Base-by-base conservation (phyloP, 345 rosid species). In the Citrus hindsii region DNA sequence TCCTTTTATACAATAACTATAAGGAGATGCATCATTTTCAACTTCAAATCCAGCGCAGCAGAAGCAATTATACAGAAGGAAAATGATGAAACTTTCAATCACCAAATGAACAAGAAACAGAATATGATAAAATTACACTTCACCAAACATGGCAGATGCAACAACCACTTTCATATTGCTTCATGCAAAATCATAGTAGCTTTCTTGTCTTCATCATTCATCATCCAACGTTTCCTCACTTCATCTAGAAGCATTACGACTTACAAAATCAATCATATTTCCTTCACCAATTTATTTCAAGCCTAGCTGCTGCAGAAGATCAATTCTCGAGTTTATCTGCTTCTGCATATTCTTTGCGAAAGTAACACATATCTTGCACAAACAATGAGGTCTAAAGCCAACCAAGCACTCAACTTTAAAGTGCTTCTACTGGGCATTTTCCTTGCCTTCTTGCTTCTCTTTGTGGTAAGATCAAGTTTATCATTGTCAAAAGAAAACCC, bases 381-480 rank as follows among this genome's bases (percentile, higher is more conserved):
- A 75, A 59, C 16, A 67, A 94, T 95, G 98, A 92, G 95, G 89
- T 77, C 95, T 78, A 93, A 87, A 81, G 69, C 81, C 75, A 89
- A 82, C 71, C 87, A 85, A 72, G 80, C 83, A 68, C 76, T 89
- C 56, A 79, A 83, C 78, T 80, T 84, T 48, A 93, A 92, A 86
- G 76, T 92, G 81, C 93, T 95, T 74, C 78, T 92, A 21, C 72
- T 91, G 7, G 88, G 89, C 56, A 83, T 89, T 58, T 85, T 95
- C 61, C 70, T 94, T 59, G 86, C 91, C 30, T 90, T 92, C 66
- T 64, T 88, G 58, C 77, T 95, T 46, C 83, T 93, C 56, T 90
- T 95, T 76, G 74, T 91, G 77, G 71, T 89, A 18, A 83, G 90
- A 82, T 88, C 98, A 38, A 89, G 85, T 72, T 74, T 93, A 58